Evolutionary conservation across 1,284 basidiomycete species (phyloP).

Genomic region (Termitomyces sp.): DNA sequence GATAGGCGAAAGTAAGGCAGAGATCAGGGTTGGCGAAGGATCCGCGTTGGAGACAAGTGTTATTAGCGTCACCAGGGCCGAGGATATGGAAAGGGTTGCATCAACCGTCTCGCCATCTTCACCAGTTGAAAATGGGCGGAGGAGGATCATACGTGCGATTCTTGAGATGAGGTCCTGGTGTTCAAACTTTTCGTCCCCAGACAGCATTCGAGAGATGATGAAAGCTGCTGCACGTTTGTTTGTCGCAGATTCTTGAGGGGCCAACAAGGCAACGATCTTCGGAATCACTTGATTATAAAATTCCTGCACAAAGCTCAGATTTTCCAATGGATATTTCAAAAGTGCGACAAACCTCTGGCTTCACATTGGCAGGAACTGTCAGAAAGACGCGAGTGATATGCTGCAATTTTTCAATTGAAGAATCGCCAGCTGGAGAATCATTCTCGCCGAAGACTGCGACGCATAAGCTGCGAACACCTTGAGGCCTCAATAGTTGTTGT

Average conservation of each 20-base stretch:
- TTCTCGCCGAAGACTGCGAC: conserved; percentile 64
- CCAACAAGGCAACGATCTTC: conserved; percentile 46
- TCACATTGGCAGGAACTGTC: conserved; percentile 49
- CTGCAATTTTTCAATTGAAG: conserved; percentile 61
- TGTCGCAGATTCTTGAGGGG: conserved; percentile 32
- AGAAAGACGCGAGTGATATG: conserved; percentile 55
- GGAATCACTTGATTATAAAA: conserved; percentile 56
- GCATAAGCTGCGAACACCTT: conserved; percentile 64
- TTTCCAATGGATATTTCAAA: not conserved
- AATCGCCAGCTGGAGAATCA: conserved; percentile 41
- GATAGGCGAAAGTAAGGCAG: conserved; percentile 64
- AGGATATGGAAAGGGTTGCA: conserved; percentile 25
- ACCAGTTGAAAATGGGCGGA: conserved; percentile 33
- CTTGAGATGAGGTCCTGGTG: conserved; percentile 30
- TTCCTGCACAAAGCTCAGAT: conserved; percentile 34
- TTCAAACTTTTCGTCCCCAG: conserved; percentile 24
- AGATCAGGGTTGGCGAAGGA: conserved; percentile 66
- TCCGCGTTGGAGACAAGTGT: conserved; percentile 70
- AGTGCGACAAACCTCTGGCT: conserved; percentile 26
- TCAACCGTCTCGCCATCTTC: conserved; percentile 2
- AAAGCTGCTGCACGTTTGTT: conserved; percentile 66
- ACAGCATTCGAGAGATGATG: conserved; percentile 59
- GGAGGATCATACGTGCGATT: conserved; percentile 39
- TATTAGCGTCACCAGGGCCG: conserved; percentile 44
- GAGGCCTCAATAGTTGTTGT: conserved; percentile 60